Conservation (phyloP, 2,329 filamentous ascomycete genomes). For the Sporothrix dimorphospora region DNA sequence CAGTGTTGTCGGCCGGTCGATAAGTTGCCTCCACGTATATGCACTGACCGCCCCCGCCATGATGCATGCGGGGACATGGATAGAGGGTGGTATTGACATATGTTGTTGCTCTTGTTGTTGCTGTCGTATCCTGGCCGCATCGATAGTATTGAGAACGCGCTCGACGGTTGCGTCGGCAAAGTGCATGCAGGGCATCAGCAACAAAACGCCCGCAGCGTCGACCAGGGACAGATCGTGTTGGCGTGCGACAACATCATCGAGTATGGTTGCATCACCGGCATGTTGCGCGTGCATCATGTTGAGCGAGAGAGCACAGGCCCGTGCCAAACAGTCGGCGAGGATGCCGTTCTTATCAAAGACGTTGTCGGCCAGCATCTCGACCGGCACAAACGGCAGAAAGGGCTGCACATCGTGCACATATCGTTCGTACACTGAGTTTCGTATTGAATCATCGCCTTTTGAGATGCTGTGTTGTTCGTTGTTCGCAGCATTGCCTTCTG, state of each 20-base stretch:
- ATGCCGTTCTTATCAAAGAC: constrained; percentile 1
- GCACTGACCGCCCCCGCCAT: constrained; percentile 12
- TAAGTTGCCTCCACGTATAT: constrained; percentile 11
- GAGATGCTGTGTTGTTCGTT: not conserved
- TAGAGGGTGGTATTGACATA: not conserved
- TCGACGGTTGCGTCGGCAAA: not conserved
- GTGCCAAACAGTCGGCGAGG: not conserved
- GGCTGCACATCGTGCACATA: constrained; percentile 16
- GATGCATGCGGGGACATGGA: not conserved
- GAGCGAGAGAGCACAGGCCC: constrained; percentile 16
- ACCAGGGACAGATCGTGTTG: not conserved
- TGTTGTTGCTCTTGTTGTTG: not conserved
- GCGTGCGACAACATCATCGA: not conserved
- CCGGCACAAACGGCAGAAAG: constrained; percentile 21
- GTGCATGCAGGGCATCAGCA: constrained; percentile 10
- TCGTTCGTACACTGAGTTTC: not conserved
- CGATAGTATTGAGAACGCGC: not conserved
- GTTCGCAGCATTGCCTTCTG: not conserved
- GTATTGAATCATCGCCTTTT: not conserved
- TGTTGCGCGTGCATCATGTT: not conserved
- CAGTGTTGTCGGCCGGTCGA: not conserved
- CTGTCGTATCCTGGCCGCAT: not conserved
- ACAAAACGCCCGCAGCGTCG: constrained; percentile 1
- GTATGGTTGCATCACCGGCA: not conserved
- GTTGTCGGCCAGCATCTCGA: constrained; percentile 14